Percentiles rank a stretch among this genome's conserved stretches.
phyloP scores from a whole-genome alignment of 2,329 filamentous ascomycete species.

The Diaporthe capsici region DNA sequence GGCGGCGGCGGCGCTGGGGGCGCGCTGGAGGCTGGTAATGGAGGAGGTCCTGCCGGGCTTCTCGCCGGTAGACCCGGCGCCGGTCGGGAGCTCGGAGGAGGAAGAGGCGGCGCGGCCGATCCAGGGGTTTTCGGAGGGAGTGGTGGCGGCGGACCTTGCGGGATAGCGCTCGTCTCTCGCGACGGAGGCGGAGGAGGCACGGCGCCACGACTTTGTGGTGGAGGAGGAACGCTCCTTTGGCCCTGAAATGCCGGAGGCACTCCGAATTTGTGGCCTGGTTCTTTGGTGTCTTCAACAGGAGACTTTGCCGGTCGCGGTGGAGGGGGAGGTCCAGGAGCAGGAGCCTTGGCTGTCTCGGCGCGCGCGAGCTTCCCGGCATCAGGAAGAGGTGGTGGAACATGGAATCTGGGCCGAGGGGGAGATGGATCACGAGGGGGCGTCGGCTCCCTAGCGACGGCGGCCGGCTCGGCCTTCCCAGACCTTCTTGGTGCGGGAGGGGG shows the following conservation, averaged over 20 bases:
- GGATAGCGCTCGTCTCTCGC: constrained; percentile 50
- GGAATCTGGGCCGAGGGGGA: constrained; percentile 80
- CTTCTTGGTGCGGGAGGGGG: constrained; percentile 73
- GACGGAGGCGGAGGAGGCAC: constrained; percentile 80
- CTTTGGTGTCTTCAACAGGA: constrained; percentile 76
- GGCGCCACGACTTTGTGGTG: constrained; percentile 78
- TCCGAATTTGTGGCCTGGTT: constrained; percentile 72
- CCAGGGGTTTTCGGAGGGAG: constrained; percentile 64
- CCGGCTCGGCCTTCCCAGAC: constrained; percentile 65
- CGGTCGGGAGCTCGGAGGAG: constrained; percentile 66
- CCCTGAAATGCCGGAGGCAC: constrained; percentile 86
- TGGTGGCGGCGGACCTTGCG: constrained; percentile 57
- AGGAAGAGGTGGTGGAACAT: constrained; percentile 87
- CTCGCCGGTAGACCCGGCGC: constrained; percentile 60
- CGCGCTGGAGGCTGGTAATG: constrained; percentile 47
- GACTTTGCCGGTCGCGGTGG: constrained; percentile 79
- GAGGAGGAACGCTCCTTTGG: constrained; percentile 78
- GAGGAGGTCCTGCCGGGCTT: constrained; percentile 51
- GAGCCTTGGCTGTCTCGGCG: constrained; percentile 61
- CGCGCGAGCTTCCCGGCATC: constrained; percentile 91
- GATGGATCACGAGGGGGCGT: constrained; percentile 79
- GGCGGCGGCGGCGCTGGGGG: constrained; percentile 55
- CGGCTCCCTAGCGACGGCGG: constrained; percentile 56
- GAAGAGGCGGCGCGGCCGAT: constrained; percentile 62
- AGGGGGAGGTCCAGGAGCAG: constrained; percentile 74